phyloP scores from a whole-genome alignment of 225 moss, liverwort and hornwort genomes.

The Polytrichum formosum region DNA sequence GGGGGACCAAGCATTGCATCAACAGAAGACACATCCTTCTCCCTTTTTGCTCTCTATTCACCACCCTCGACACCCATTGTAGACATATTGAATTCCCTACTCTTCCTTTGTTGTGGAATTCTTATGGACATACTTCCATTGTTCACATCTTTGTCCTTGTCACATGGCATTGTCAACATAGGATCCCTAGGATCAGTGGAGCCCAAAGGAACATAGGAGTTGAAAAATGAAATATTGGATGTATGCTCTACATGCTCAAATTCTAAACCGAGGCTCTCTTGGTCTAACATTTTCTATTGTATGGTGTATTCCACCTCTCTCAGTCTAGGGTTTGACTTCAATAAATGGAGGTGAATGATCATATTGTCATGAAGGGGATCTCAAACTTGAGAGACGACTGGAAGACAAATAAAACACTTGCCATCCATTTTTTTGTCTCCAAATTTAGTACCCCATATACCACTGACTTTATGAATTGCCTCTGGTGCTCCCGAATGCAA shows the following conservation, averaged over 20 bases:
- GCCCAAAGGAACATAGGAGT: background rate
- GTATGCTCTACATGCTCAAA: background rate
- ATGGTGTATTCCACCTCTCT: slow-evolving; percentile 9
- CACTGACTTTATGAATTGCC: too few relatives aligned
- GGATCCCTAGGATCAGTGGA: background rate
- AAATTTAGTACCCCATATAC: too few relatives aligned
- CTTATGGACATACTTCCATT: background rate
- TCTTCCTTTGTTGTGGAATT: background rate
- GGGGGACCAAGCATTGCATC: background rate
- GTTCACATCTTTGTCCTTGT: background rate
- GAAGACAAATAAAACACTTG: too few relatives aligned
- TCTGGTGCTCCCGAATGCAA: background rate
- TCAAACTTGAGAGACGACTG: background rate
- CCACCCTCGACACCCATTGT: background rate
- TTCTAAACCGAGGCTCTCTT: background rate
- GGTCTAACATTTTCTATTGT: background rate
- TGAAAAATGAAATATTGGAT: background rate
- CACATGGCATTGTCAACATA: background rate
- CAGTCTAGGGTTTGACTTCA: slow-evolving; percentile 2
- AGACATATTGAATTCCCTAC: background rate
- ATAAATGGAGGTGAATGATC: background rate
- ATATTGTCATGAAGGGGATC: slow-evolving; percentile 3
- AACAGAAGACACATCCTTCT: background rate
- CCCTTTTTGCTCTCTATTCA: background rate
- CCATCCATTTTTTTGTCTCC: too few relatives aligned